Percentiles rank a stretch among this genome's conserved stretches.
phyloP scores from a whole-genome alignment of 352 stramenopile genomes.

The Phytopythium litorale region DNA sequence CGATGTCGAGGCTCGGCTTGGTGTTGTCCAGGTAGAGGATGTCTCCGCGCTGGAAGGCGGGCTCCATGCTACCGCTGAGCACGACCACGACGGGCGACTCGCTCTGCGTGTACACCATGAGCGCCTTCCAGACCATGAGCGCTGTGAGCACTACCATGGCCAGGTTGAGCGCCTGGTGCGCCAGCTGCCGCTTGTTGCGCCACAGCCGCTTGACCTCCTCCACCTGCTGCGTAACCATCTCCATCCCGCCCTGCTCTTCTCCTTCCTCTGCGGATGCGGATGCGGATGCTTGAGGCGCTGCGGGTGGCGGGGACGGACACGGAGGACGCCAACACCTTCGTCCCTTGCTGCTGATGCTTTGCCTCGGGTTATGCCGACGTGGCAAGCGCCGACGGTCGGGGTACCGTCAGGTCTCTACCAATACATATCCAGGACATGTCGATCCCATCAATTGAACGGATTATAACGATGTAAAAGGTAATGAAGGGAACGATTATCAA shows the following conservation, averaged over 20 bases:
- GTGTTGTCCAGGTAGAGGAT: constrained; percentile 99
- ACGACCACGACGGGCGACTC: constrained; percentile 99
- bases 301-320: background rate
- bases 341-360: too few species aligned
- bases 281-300: background rate
- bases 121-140: constrained; percentile 99
- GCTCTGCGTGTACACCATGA: constrained; percentile 97
- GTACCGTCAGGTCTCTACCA: background rate
- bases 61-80: constrained; percentile 97
- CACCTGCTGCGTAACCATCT: constrained; percentile 85
- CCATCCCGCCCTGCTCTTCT: constrained; percentile 18
- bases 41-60: constrained; percentile 98
- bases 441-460: too few species aligned
- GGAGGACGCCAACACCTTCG: background rate
- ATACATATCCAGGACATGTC: too few species aligned
- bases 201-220: constrained; percentile 98
- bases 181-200: constrained; percentile 97
- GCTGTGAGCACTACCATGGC: constrained; percentile 98
- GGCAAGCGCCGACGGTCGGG: background rate
- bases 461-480: background rate
- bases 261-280: too few species aligned
- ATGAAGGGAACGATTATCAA: too few species aligned
- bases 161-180: constrained; percentile 97
- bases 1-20: constrained; percentile 77
- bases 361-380: too few species aligned